phyloP scores from a whole-genome alignment of 106 monocot species.

The Acorus calamus region DNA sequence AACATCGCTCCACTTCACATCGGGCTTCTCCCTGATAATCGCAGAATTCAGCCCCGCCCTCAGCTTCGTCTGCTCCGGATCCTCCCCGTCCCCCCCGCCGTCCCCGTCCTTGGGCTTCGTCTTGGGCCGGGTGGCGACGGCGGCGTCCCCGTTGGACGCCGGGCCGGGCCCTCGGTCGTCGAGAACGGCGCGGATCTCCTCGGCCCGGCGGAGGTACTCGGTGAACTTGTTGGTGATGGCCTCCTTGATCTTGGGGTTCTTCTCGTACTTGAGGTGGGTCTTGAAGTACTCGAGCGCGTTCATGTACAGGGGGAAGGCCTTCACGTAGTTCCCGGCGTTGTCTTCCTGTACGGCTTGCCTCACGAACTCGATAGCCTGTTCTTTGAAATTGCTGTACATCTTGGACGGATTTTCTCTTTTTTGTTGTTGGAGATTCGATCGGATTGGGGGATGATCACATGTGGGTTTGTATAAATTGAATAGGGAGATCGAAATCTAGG shows the following conservation, averaged over 20 bases:
- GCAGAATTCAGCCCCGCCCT: conserved; percentile 64
- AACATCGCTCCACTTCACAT: conserved; percentile 78
- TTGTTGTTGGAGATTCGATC: no score
- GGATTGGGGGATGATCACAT: no score
- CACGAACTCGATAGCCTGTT: conserved; percentile 89
- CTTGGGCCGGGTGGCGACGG: conserved; percentile 49
- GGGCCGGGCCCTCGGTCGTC: conserved; percentile 59
- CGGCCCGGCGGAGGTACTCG: conserved; percentile 72
- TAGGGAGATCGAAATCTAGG: no score
- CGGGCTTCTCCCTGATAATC: conserved; percentile 68
- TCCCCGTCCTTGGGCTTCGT: conserved; percentile 66
- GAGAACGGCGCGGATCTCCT: conserved; percentile 71
- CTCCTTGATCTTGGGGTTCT: conserved; percentile 75
- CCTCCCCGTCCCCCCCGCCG: conserved; percentile 46
- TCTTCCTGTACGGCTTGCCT: conserved; percentile 77
- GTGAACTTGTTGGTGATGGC: conserved; percentile 87
- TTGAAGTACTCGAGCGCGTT: conserved; percentile 80
- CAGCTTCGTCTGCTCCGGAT: conserved; percentile 60
- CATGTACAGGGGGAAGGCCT: conserved; percentile 82
- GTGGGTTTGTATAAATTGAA: no score
- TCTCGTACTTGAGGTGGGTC: conserved; percentile 71
- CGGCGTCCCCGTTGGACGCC: conserved; percentile 52
- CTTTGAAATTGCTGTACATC: conserved; percentile 58
- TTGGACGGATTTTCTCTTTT: no score
- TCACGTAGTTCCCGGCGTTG: conserved; percentile 77